phyloP scores from a whole-genome alignment of 768 basidiomycete species.

The Tremella fuciformis region DNA sequence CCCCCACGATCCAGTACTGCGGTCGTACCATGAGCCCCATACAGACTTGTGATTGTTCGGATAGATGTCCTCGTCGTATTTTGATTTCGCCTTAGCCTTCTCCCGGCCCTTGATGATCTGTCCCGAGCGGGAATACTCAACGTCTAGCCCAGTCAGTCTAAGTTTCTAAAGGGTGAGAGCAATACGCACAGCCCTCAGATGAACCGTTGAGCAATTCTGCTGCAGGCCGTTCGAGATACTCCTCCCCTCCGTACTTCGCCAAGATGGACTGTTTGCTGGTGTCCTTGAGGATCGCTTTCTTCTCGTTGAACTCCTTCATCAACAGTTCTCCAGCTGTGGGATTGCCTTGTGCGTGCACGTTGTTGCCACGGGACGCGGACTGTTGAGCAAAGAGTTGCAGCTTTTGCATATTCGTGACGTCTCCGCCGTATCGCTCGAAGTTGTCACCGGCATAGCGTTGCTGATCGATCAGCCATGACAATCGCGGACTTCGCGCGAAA shows the following conservation, averaged over 20 bases:
- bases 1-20: slow-evolving; percentile 73
- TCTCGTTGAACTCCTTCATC: slow-evolving; percentile 83
- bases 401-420: slow-evolving; percentile 84
- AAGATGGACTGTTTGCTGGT: slow-evolving; percentile 84
- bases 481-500: background rate
- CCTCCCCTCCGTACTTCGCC: slow-evolving; percentile 87
- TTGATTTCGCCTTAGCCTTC: slow-evolving; percentile 77
- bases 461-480: slow-evolving; percentile 15
- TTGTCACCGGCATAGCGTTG: slow-evolving; percentile 89
- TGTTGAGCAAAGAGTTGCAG: slow-evolving; percentile 98
- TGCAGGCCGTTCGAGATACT: slow-evolving; percentile 81
- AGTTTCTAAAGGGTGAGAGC: background rate
- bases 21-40: slow-evolving; percentile 97
- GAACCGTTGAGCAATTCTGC: slow-evolving; percentile 91
- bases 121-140: slow-evolving; percentile 91
- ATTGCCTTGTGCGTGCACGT: slow-evolving; percentile 91
- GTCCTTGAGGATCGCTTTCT: slow-evolving; percentile 88
- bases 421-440: slow-evolving; percentile 85
- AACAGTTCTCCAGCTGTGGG: slow-evolving; percentile 92
- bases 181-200: slow-evolving; percentile 72
- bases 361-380: slow-evolving; percentile 84
- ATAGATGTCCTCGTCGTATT: slow-evolving; percentile 93
- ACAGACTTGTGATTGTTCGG: slow-evolving; percentile 89
- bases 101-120: slow-evolving; percentile 89
- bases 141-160: slow-evolving; percentile 54